Evolutionary conservation across 1,139 yeast species (phyloP).

Genomic region (Kurtzmaniella natalensis): DNA sequence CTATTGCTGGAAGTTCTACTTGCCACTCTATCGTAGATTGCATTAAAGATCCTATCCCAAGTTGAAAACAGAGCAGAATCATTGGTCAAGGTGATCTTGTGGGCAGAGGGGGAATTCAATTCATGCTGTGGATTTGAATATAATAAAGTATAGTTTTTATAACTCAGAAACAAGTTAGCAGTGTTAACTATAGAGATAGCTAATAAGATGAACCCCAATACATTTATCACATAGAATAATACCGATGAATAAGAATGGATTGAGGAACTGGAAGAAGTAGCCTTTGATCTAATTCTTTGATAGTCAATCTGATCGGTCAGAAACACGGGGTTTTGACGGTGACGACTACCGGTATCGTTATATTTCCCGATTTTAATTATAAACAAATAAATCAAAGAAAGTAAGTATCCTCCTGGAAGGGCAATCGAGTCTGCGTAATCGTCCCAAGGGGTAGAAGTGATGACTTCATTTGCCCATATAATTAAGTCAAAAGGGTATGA

Average conservation of each 20-base stretch:
- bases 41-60: constrained; percentile 9
- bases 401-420: constrained; percentile 40
- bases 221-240: constrained; percentile 1
- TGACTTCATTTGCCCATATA: constrained; percentile 47
- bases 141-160: constrained; percentile 38
- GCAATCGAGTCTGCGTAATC: constrained; percentile 42
- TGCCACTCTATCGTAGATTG: constrained; percentile 7
- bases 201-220: constrained; percentile 10
- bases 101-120: constrained; percentile 38
- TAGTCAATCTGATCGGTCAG: constrained; percentile 29
- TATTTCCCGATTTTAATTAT: constrained; percentile 17
- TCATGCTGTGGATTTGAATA: constrained; percentile 21
- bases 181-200: constrained; percentile 25
- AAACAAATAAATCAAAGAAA: constrained; percentile 18
- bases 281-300: constrained; percentile 24
- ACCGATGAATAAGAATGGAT: constrained; percentile 3
- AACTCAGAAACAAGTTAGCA: constrained; percentile 25
- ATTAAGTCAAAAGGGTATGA: constrained; percentile 57
- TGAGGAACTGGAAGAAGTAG: constrained; percentile 3
- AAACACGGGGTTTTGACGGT: constrained; percentile 21
- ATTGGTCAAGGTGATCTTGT: constrained; percentile 17
- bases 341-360: constrained; percentile 15
- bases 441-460: constrained; percentile 66
- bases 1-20: neutral
- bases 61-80: constrained; percentile 12